These are phyloP conservation scores for Pulveroboletus sp. DNA, from an alignment of 1,284 basidiomycete genomes.

Conservation along the genomic window DNA sequence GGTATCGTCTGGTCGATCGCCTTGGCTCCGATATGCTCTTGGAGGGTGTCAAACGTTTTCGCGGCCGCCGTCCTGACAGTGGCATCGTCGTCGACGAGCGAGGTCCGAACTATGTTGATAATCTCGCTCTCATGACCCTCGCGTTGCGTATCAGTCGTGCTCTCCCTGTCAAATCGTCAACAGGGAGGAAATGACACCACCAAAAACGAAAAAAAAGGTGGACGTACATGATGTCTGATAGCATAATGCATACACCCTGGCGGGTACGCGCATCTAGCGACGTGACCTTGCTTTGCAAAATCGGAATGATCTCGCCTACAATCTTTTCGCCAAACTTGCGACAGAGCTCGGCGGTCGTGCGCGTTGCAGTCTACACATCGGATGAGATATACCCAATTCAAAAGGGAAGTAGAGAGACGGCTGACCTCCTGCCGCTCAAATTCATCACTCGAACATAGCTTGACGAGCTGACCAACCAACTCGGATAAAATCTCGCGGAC, in stretches of 20 bases:
- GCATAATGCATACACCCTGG: constrained; percentile 86
- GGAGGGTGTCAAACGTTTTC: constrained; percentile 90
- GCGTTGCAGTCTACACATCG: constrained; percentile 68
- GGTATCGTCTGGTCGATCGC: constrained; percentile 98
- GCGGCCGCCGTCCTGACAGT: constrained; percentile 92
- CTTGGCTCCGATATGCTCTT: constrained; percentile 86
- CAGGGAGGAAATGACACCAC: not conserved
- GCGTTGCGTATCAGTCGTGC: constrained; percentile 82
- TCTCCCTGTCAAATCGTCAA: constrained; percentile 56
- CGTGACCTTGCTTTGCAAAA: constrained; percentile 69
- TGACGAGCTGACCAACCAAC: constrained; percentile 76
- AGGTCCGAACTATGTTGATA: constrained; percentile 81
- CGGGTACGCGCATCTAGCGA: constrained; percentile 77
- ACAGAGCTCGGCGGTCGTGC: constrained; percentile 87
- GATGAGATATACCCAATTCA: not conserved
- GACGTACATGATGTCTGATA: constrained; percentile 85
- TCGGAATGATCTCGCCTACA: constrained; percentile 80
- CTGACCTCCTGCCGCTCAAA: constrained; percentile 89
- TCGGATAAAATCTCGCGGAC: constrained; percentile 95
- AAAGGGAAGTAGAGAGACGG: not conserved
- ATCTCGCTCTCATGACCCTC: constrained; percentile 92
- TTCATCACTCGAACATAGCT: constrained; percentile 77
- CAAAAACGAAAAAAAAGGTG: not conserved
- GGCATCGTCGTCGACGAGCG: constrained; percentile 87
- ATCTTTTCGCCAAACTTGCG: constrained; percentile 96